Conservation (phyloP, 768 basidiomycete species). For the Atractiella rhizophila region DNA sequence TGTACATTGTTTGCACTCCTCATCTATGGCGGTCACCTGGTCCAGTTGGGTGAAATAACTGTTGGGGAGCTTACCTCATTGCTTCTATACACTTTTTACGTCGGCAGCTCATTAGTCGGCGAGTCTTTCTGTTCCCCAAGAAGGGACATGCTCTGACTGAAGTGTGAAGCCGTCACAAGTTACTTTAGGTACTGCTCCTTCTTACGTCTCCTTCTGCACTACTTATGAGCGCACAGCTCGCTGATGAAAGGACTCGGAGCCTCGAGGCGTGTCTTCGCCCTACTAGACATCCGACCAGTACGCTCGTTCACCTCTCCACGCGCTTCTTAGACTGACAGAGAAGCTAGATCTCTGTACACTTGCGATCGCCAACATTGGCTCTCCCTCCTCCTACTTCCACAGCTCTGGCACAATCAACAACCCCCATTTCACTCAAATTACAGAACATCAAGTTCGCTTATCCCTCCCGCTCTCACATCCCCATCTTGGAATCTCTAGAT, state of each 20-base stretch:
- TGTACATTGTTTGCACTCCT: constrained; percentile 64
- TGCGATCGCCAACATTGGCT: constrained; percentile 33
- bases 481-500: constrained; percentile 57
- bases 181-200: background rate
- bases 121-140: too few relatives aligned
- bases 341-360: constrained; percentile 1
- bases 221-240: constrained; percentile 39
- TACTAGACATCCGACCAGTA: constrained; percentile 33
- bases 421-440: constrained; percentile 39
- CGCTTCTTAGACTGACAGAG: background rate
- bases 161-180: too few relatives aligned
- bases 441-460: constrained; percentile 71
- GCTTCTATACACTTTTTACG: too few relatives aligned
- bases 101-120: too few relatives aligned
- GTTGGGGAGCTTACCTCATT: too few relatives aligned
- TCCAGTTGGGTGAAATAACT: constrained; percentile 61
- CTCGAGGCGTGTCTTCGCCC: constrained; percentile 73
- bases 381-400: too few relatives aligned
- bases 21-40: constrained; percentile 86
- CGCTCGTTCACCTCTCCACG: background rate
- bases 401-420: too few relatives aligned
- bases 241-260: constrained; percentile 95
- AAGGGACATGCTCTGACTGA: too few relatives aligned
- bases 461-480: constrained; percentile 54
- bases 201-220: constrained; percentile 20